Evolutionary conservation across 371 early-diverging fungal species (phyloP).

Genomic region (Cokeromyces recurvatus): DNA sequence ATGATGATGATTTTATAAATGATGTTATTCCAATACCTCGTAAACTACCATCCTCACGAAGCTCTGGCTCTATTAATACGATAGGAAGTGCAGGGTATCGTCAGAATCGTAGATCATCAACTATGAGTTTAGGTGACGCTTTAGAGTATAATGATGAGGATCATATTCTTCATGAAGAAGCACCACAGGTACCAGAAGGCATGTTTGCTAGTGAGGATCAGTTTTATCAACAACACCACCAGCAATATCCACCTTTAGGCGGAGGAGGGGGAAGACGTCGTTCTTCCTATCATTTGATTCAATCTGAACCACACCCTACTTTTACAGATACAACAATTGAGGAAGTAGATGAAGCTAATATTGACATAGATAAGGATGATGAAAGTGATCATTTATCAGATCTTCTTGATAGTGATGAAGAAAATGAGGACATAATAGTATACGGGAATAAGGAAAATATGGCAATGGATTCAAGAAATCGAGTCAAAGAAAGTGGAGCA

Average conservation of each 20-base stretch:
- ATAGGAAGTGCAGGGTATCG: conserved; percentile 6
- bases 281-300: conserved; percentile 18
- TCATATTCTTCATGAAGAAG: conserved; percentile 11
- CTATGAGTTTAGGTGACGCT: conserved; percentile 11
- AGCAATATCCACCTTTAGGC: not conserved
- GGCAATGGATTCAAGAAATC: not conserved
- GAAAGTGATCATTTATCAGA: conserved; percentile 18
- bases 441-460: not conserved
- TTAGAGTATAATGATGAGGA: conserved; percentile 12
- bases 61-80: conserved; percentile 6
- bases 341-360: conserved; percentile 18
- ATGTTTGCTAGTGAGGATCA: conserved; percentile 19
- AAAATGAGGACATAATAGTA: too few relatives aligned
- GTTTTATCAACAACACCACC: conserved; percentile 27
- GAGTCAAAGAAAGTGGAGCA: conserved; percentile 9
- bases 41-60: conserved; percentile 6
- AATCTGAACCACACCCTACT: conserved; percentile 28
- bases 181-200: conserved; percentile 13
- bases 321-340: conserved; percentile 19
- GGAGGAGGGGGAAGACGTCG: conserved; percentile 13
- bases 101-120: conserved; percentile 13
- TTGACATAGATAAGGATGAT: conserved; percentile 1
- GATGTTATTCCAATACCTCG: not conserved
- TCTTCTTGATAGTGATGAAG: conserved; percentile 5
- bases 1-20: conserved; percentile 4